Conservation (phyloP, 2,329 filamentous ascomycete species). For the Fusarium musae region DNA sequence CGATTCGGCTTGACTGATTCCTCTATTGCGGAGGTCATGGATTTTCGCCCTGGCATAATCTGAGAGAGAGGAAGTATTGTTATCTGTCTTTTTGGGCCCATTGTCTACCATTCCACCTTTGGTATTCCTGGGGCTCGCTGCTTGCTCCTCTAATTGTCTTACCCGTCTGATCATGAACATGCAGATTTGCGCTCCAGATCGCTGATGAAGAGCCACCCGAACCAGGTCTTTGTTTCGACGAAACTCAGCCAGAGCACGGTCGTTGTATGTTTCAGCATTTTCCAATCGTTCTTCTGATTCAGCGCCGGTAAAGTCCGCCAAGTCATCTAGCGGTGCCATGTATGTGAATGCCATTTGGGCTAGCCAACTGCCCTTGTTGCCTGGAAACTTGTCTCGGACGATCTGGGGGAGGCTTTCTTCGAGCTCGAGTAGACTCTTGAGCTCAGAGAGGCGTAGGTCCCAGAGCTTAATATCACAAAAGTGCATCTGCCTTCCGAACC, state of each 20-base stretch:
- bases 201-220: background rate
- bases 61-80: fast-evolving
- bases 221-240: background rate
- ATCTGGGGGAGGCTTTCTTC: background rate
- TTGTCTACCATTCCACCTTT: fast-evolving
- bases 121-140: background rate
- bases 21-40: background rate
- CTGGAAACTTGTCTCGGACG: background rate
- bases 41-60: background rate
- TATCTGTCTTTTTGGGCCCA: fast-evolving
- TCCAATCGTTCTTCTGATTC: background rate
- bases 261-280: background rate
- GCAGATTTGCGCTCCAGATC: background rate
- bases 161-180: background rate
- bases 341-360: background rate
- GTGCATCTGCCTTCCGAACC: background rate
- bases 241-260: background rate
- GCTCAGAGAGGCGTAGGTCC: background rate
- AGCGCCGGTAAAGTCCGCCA: background rate
- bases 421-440: background rate
- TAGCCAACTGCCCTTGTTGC: background rate
- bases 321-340: background rate
- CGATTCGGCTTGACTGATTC: background rate
- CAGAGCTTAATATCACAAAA: background rate
- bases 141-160: background rate